A percentile compares a stretch with the other conserved stretches of the same genome.
Conservation (phyloP, 345 rosid genomes). For the Bruguiera gymnorhiza region DNA sequence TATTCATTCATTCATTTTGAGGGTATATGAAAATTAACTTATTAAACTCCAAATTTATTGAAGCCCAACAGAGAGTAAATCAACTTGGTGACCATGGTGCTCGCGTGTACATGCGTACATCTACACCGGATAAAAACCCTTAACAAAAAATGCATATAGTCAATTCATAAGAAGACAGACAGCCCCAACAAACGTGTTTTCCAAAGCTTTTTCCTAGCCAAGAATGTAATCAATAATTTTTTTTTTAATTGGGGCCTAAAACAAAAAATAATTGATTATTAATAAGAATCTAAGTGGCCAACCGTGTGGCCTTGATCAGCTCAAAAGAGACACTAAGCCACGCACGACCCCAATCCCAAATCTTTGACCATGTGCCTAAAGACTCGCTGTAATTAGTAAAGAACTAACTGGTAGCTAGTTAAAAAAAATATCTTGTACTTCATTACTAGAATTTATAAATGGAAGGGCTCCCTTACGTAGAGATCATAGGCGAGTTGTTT, state of each 20-base stretch:
- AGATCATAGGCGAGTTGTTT: too few relatives aligned
- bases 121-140: too few relatives aligned
- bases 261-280: neutral
- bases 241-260: slow-evolving; percentile 2
- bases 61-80: too few relatives aligned
- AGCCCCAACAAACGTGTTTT: slow-evolving; percentile 23
- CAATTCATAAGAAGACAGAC: neutral
- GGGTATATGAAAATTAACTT: too few relatives aligned
- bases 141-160: too few relatives aligned
- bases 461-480: too few relatives aligned
- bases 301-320: slow-evolving; percentile 48
- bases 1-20: too few relatives aligned
- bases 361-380: slow-evolving; percentile 23
- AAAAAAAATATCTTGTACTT: neutral
- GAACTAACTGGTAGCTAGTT: neutral
- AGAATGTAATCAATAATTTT: neutral
- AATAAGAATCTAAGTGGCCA: slow-evolving; percentile 36
- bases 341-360: slow-evolving; percentile 20
- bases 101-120: too few relatives aligned
- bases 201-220: slow-evolving; percentile 4
- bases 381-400: neutral
- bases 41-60: too few relatives aligned
- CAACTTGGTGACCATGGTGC: too few relatives aligned
- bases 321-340: slow-evolving; percentile 8
- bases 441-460: too few relatives aligned